Conservation (phyloP, 768 basidiomycete genomes). For the Rhodotorula sphaerocarpa region DNA sequence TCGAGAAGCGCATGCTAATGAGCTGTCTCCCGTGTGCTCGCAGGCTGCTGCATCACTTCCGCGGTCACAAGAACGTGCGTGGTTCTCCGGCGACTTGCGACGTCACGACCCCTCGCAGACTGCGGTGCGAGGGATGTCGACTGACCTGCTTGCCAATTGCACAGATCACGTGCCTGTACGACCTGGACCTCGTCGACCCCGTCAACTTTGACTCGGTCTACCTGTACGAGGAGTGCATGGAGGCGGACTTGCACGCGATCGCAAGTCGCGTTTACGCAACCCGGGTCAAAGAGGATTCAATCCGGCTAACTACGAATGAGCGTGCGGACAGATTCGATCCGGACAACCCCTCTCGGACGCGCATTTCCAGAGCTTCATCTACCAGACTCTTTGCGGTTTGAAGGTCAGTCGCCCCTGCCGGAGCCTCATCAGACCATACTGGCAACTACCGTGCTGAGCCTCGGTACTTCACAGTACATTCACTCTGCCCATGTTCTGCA, state of each 20-base stretch:
- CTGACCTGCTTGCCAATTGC: background rate
- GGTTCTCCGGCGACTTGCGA: too few relatives aligned
- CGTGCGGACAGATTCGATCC: constrained; percentile 45
- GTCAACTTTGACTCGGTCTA: constrained; percentile 86
- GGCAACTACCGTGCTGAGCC: too few relatives aligned
- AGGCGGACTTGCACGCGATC: constrained; percentile 97
- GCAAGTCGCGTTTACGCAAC: constrained; percentile 49
- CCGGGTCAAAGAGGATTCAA: too few relatives aligned
- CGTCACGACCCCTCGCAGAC: background rate
- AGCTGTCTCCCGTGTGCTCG: too few relatives aligned
- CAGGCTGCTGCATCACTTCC: constrained; percentile 90
- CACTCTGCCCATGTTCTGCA: constrained; percentile 49
- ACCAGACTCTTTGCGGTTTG: constrained; percentile 94
- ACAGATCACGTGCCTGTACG: constrained; percentile 91
- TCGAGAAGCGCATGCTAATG: too few relatives aligned
- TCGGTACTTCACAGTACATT: constrained; percentile 49
- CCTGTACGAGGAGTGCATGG: constrained; percentile 93
- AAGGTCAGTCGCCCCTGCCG: constrained; percentile 51
- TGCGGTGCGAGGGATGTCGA: background rate
- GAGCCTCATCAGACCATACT: too few relatives aligned
- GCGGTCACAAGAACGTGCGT: constrained; percentile 94
- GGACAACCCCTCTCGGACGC: constrained; percentile 48
- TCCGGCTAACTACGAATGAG: background rate
- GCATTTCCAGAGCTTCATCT: constrained; percentile 70
- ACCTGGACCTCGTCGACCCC: constrained; percentile 84